Evolutionary conservation across 139 green algal genomes (phyloP).

Genomic region (Auxenochlorella pyrenoidosa): DNA sequence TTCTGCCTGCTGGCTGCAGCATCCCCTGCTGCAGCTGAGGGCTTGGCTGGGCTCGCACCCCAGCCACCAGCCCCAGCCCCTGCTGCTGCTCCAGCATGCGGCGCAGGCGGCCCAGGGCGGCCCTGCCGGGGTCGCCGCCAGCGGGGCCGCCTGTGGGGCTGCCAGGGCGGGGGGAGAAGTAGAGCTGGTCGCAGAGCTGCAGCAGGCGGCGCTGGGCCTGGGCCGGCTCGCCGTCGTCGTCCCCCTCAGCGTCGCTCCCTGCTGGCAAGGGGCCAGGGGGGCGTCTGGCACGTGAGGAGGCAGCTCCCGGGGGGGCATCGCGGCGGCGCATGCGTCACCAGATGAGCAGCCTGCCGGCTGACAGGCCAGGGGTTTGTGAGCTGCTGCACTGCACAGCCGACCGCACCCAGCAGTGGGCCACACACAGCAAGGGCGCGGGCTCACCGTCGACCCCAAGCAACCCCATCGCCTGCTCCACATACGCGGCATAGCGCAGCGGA

Average conservation of each 20-base stretch:
- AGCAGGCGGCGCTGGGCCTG: neutral
- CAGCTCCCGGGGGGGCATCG: too few relatives aligned
- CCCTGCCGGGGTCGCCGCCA: neutral
- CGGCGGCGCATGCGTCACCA: too few relatives aligned
- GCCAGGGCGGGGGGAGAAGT: neutral
- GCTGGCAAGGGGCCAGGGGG: neutral
- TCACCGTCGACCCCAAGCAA: neutral
- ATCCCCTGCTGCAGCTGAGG: too few relatives aligned
- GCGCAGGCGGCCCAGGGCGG: neutral
- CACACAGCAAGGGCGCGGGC: neutral
- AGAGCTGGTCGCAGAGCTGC: slow-evolving; percentile 1
- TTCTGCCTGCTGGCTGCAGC: neutral
- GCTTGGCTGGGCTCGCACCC: too few relatives aligned
- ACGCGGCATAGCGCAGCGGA: neutral
- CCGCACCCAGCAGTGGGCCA: neutral
- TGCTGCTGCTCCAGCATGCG: neutral
- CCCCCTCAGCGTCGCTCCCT: too few relatives aligned
- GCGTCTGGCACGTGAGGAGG: too few relatives aligned
- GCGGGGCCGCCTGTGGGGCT: neutral
- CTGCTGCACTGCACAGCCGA: too few relatives aligned
- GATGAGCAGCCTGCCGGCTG: too few relatives aligned
- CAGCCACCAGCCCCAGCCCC: neutral
- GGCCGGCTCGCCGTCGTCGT: neutral
- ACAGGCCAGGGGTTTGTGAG: too few relatives aligned
- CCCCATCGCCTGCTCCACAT: neutral